Conservation (phyloP, 2,329 filamentous ascomycete genomes). For the Hypomyces perniciosus region DNA sequence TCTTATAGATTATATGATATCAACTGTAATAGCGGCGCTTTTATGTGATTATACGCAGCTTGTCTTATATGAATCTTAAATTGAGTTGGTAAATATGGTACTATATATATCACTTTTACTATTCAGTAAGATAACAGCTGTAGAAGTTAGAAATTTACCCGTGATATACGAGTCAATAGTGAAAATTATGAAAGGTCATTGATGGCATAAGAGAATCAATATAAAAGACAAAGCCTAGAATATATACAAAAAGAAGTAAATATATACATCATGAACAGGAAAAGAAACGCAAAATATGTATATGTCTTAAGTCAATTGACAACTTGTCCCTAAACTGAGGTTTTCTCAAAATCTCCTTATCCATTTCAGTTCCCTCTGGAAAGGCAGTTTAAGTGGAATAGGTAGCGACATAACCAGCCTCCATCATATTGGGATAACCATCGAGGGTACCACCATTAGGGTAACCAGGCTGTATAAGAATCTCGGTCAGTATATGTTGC, state of each 20-base stretch:
- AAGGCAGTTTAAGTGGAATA: slow-evolving; percentile 20
- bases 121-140: too few relatives aligned
- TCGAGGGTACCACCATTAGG: slow-evolving; percentile 42
- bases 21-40: too few relatives aligned
- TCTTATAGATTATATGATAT: too few relatives aligned
- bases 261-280: slow-evolving; percentile 7
- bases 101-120: too few relatives aligned
- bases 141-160: too few relatives aligned
- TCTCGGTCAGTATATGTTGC: slow-evolving; percentile 8
- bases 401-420: slow-evolving; percentile 45
- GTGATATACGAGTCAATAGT: too few relatives aligned
- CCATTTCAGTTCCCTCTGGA: neutral
- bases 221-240: neutral
- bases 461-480: slow-evolving; percentile 36
- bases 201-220: neutral
- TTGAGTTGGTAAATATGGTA: too few relatives aligned
- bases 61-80: too few relatives aligned
- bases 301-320: neutral
- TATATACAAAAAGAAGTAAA: slow-evolving; percentile 13
- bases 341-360: neutral
- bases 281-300: neutral
- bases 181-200: too few relatives aligned
- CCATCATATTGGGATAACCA: slow-evolving; percentile 44
- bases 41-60: too few relatives aligned
- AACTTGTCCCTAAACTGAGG: slow-evolving; percentile 1